Evolutionary conservation across 768 basidiomycete species (phyloP), one percentile per base, ranked within the genome.

Genomic region (Rhodotorula kratochvilovae): DNA sequence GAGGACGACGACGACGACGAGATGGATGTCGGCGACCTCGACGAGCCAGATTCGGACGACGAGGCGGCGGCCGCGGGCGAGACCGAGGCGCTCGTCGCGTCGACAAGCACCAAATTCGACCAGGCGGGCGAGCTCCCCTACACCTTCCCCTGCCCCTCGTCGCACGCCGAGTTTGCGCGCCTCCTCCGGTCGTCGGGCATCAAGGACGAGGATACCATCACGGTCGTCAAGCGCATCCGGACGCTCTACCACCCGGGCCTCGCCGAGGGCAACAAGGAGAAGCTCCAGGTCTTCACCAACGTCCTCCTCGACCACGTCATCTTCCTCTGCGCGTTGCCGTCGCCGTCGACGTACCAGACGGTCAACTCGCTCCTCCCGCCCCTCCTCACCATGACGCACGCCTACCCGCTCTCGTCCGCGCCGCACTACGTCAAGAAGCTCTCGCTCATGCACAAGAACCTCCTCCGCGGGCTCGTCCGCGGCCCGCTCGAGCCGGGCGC

Each of bases 161-260:
- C 83, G 19, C 93, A 98, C 76, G 90, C 91, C 57, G 92, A 95
- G 68, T 90, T 98, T 74, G 84, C 95, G n/a, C 86, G 89, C 33
- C 88, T 95, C 25, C 79, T 97, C 4, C 85, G 89, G 29, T 84
- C 84, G 51, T 79, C 93, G 27, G 83, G 86, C 25, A 61, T 76
- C 60, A 65, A 63, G 35, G 89, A 91, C 54, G 82, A 85, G 36
- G 89, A 95, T 70, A 79, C 95, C 3, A 86, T 88, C 8, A 87
- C 83, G 0, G 91, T 97, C 3, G 83, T 97, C 46, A 89, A 97
- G 77, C 89, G 96, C 55, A 93, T 98, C 57, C 86, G 94, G 19
- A 85, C 91, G 1, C 81, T 98, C 15, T 88, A 96, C 78, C 96
- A 99, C 78, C 90, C 94, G 1, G 95, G 91, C 78, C 83, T 98